These are phyloP conservation scores for Beauveria sp. DNA, from an alignment of 2,329 filamentous ascomycete genomes.

Conservation along the genomic window DNA sequence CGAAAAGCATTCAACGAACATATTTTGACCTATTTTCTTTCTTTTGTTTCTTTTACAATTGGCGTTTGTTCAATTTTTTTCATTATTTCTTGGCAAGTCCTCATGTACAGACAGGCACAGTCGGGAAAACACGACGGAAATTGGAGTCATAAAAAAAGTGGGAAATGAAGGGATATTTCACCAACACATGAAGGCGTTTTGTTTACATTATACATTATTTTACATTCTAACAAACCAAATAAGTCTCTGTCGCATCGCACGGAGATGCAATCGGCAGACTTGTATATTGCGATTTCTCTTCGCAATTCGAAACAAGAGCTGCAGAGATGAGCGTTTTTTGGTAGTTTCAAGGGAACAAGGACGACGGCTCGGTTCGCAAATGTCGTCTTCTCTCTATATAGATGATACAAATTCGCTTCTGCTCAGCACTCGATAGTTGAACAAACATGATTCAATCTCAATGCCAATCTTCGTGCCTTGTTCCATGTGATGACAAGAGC, in stretches of 20 bases:
- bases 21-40: conserved; percentile 1
- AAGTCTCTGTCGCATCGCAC: background rate
- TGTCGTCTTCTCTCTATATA: conserved; percentile 2
- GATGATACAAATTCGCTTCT: conserved; percentile 8
- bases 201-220: background rate
- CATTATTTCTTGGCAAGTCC: background rate
- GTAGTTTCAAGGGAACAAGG: conserved; percentile 11
- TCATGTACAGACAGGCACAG: background rate
- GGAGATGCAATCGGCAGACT: background rate
- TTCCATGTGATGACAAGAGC: background rate
- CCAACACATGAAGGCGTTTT: conserved; percentile 6
- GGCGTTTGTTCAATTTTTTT: background rate
- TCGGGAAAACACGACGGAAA: conserved; percentile 1
- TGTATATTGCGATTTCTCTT: background rate
- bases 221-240: background rate
- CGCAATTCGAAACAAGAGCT: background rate
- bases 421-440: background rate
- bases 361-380: background rate
- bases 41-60: background rate
- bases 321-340: conserved; percentile 1
- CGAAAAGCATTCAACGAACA: conserved; percentile 7
- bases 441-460: background rate
- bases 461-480: background rate
- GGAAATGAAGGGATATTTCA: conserved; percentile 2
- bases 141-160: conserved; percentile 1